These are phyloP conservation scores for Colletotrichum karsti DNA, from an alignment of 2,329 filamentous ascomycete species.

Conservation along the genomic window DNA sequence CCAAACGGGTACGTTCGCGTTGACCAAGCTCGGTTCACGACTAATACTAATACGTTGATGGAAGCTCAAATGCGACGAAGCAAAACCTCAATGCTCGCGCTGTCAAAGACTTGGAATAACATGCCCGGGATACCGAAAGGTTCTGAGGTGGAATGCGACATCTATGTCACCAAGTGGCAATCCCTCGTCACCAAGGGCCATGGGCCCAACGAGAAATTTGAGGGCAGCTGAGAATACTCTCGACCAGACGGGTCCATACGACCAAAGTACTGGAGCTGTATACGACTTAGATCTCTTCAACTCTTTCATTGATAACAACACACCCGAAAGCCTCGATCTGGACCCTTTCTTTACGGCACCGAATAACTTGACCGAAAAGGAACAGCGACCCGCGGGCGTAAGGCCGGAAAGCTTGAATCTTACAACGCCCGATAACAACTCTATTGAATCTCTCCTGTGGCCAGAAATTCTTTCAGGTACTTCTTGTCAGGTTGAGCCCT, in stretches of 20 bases:
- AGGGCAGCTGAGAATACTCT: neutral
- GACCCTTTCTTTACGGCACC: neutral
- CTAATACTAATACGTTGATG: neutral
- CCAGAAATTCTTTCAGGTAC: no score
- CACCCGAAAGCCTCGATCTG: neutral
- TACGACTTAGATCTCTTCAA: neutral
- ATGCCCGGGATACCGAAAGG: neutral
- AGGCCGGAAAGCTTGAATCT: no score
- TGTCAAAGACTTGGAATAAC: conserved; percentile 8
- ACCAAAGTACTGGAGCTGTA: neutral
- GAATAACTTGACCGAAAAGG: neutral
- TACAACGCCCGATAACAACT: no score
- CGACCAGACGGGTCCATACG: neutral
- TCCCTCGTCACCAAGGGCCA: neutral
- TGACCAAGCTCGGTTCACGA: neutral
- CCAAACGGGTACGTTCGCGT: neutral
- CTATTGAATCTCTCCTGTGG: no score
- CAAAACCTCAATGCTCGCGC: conserved; percentile 1
- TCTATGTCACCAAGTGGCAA: neutral
- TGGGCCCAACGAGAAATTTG: no score
- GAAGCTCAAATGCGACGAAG: conserved; percentile 14
- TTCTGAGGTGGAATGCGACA: neutral
- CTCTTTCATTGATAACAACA: neutral
- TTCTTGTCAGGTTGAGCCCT: neutral
- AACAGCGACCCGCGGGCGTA: no score